Conservation (phyloP, 2,329 filamentous ascomycete genomes). For the Hymenotorrendiella dingleyae region DNA sequence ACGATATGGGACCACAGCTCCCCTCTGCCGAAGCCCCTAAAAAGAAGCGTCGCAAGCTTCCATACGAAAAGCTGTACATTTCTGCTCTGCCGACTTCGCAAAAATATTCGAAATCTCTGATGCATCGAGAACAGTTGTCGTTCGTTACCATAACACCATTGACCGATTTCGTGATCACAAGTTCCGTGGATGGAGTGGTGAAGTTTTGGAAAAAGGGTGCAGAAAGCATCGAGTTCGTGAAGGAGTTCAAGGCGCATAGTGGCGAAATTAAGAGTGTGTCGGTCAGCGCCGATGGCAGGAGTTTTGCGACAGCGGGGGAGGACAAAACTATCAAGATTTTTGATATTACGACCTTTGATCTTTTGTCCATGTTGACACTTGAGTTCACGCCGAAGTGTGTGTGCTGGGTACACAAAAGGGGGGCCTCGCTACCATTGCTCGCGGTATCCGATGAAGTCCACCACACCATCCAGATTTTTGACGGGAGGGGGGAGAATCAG, state of each 20-base stretch:
- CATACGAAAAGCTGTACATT: slow-evolving; percentile 92
- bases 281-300: slow-evolving; percentile 83
- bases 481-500: slow-evolving; percentile 77
- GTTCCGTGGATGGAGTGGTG: slow-evolving; percentile 88
- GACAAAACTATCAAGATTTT: slow-evolving; percentile 79
- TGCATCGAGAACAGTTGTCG: slow-evolving; percentile 94
- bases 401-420: slow-evolving; percentile 87
- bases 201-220: slow-evolving; percentile 99
- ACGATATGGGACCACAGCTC: slow-evolving; percentile 90
- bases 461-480: slow-evolving; percentile 74
- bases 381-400: slow-evolving; percentile 70
- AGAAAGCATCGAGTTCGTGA: slow-evolving; percentile 91
- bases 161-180: slow-evolving; percentile 93
- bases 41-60: slow-evolving; percentile 86
- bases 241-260: slow-evolving; percentile 89
- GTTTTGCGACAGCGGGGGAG: slow-evolving; percentile 80
- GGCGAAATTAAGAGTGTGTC: slow-evolving; percentile 80
- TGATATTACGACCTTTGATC: slow-evolving; percentile 79
- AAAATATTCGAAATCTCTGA: slow-evolving; percentile 90
- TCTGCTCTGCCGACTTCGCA: slow-evolving; percentile 75
- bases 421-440: slow-evolving; percentile 79
- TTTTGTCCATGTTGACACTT: slow-evolving; percentile 75
- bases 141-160: slow-evolving; percentile 83
- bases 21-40: slow-evolving; percentile 73
- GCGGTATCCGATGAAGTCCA: slow-evolving; percentile 74